Base-by-base conservation (phyloP, 306 rosid species). In the Canavalia gladiata region DNA sequence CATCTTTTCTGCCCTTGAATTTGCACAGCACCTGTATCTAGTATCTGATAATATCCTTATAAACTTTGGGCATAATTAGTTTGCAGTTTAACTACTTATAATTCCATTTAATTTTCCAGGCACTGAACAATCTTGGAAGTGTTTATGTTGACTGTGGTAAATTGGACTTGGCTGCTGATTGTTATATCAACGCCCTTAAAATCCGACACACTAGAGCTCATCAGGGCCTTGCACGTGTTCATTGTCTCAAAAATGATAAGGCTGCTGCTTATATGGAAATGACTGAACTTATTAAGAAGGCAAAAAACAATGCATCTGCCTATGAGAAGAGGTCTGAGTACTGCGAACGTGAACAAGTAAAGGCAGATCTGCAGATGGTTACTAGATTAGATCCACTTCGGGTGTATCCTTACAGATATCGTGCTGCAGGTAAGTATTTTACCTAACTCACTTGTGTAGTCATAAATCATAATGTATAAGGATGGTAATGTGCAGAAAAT, bases 181-280 rank as follows among this genome's bases (percentile, higher is more conserved):
- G 97, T 83, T 94, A 94, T 87, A 88, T 82, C 72, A 92, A 84
- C 87, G 98, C 97, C 80, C 98, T 94, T 49, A 86, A 91, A 64
- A 90, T 94, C 80, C 89, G 90, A 78, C 97, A 94, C 79, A 90
- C 97, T 35, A 92, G 97, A 66, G 97, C 98, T 11, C 98, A 94
- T 84, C 98, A 94, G 74, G 98, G 97, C 64, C 98, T 94, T 82
- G 98, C 98, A 54, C 93, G 97, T 83, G 97, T 94, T 82, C 90
- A 90, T 85, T 92, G 35, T 89, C 90, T 92, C 1, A 84, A 84
- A 77, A 86, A 94, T 50, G 87, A 87, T 12, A 94, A 89, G 85
- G 59, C 85, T 60, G 90, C 92, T 64, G 97, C 98, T 2, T 94
- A 90, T 54, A 90, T 84, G 52, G 98, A 94, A 85, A 94, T 94